Percentiles rank a stretch among this genome's conserved stretches.
These are phyloP conservation scores for Paspalum vaginatum DNA, from an alignment of 176 grass and related monocot genomes.

Conservation along the genomic window DNA sequence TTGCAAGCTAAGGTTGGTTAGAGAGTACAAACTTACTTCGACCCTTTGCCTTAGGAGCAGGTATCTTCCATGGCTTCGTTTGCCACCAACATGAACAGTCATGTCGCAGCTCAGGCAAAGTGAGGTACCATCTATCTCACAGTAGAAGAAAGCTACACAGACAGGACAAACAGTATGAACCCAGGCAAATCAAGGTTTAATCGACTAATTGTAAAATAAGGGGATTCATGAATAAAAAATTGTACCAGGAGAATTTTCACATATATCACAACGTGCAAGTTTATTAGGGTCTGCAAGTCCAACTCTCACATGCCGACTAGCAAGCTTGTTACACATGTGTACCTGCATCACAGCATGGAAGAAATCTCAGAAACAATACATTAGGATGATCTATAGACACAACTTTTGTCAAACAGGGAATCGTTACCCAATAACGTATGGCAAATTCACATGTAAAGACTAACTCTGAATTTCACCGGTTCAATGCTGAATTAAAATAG, in stretches of 20 bases:
- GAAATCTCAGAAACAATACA: neutral
- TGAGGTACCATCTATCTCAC: conserved; percentile 95
- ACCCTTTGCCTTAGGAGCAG: conserved; percentile 92
- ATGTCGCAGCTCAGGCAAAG: conserved; percentile 95
- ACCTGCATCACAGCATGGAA: conserved; percentile 62
- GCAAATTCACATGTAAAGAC: neutral
- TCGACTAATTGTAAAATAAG: neutral
- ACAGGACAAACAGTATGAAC: conserved; percentile 11
- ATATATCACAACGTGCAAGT: conserved; percentile 93
- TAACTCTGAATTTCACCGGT: neutral
- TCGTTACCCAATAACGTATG: neutral
- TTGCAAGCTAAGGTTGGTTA: conserved; percentile 13
- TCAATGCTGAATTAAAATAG: conserved; percentile 2
- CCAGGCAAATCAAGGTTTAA: neutral
- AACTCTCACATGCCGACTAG: conserved; percentile 97
- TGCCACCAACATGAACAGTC: conserved; percentile 98
- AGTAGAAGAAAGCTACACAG: conserved; percentile 95
- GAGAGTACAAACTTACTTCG: conserved; percentile 61
- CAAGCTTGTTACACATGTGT: conserved; percentile 99
- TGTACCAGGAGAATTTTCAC: conserved; percentile 90
- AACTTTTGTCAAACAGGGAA: neutral
- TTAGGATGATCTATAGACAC: conserved; percentile 16
- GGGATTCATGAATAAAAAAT: neutral
- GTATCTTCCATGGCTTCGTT: conserved; percentile 89
- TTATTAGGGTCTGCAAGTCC: conserved; percentile 89